phyloP scores from a whole-genome alignment of 2,329 filamentous ascomycete genomes.

The Beauveria brongniartii region DNA sequence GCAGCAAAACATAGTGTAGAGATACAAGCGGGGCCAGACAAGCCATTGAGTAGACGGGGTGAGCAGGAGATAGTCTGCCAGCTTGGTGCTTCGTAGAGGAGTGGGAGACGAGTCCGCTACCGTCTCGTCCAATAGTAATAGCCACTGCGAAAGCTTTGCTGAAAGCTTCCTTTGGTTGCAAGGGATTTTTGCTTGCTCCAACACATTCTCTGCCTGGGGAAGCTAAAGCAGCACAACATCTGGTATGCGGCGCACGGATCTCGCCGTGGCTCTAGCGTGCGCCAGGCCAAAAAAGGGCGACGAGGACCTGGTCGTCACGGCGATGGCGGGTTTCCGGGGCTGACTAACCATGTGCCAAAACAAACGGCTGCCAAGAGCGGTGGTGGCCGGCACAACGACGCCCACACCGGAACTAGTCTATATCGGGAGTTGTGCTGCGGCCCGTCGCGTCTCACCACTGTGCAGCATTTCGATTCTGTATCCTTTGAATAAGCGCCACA shows the following conservation, averaged over 20 bases:
- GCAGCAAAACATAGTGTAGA: neutral
- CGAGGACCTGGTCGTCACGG: constrained; percentile 24
- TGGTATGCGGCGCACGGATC: constrained; percentile 11
- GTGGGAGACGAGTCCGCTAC: neutral
- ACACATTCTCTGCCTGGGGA: neutral
- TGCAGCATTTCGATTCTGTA: neutral
- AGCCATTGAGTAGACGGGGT: neutral
- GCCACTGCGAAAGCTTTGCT: neutral
- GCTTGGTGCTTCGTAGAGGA: neutral
- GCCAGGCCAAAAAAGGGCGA: neutral
- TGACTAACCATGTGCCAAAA: neutral
- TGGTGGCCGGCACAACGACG: neutral
- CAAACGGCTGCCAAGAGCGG: neutral
- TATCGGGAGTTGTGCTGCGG: neutral
- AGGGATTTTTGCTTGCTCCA: neutral
- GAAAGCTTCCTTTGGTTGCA: neutral
- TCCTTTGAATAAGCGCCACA: neutral
- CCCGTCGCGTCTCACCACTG: constrained; percentile 9
- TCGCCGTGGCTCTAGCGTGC: neutral
- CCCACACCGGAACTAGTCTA: neutral
- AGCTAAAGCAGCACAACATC: neutral
- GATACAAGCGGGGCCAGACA: constrained; percentile 1
- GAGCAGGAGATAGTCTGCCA: neutral
- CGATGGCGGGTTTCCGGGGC: constrained; percentile 22
- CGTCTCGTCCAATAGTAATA: neutral